A percentile compares a stretch with the other conserved stretches of the same genome.
These are phyloP conservation scores for Urochloa ruziziensis DNA, from an alignment of 176 grass and related monocot genomes.

Conservation along the genomic window DNA sequence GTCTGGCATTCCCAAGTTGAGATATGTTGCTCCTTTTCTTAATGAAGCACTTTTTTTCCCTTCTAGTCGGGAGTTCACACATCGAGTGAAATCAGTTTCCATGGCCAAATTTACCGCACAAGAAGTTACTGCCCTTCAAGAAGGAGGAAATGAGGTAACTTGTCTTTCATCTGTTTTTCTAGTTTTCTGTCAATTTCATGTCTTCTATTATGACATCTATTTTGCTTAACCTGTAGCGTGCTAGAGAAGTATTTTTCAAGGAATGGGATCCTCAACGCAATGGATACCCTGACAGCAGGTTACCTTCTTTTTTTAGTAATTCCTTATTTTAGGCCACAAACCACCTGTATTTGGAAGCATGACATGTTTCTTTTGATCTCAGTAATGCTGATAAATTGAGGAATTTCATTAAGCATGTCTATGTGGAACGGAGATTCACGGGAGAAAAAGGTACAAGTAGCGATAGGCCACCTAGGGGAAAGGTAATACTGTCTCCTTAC, in stretches of 20 bases:
- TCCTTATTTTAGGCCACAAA: constrained; percentile 3
- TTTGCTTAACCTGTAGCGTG: constrained; percentile 58
- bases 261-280: constrained; percentile 91
- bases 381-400: constrained; percentile 94
- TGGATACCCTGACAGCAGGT: constrained; percentile 91
- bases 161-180: constrained; percentile 4
- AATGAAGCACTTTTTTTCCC: constrained; percentile 11
- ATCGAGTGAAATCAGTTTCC: constrained; percentile 96
- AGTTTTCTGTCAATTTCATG: constrained; percentile 24
- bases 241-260: constrained; percentile 89
- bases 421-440: constrained; percentile 80
- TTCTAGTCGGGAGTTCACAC: constrained; percentile 86
- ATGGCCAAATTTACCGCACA: constrained; percentile 99
- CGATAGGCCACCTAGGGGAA: constrained; percentile 60
- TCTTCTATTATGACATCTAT: constrained; percentile 9
- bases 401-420: constrained; percentile 91
- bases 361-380: constrained; percentile 40
- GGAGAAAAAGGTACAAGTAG: constrained; percentile 65
- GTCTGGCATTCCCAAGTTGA: background rate
- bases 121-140: constrained; percentile 89
- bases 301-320: constrained; percentile 35
- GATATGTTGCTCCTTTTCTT: background rate
- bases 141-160: constrained; percentile 88
- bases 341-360: constrained; percentile 31
- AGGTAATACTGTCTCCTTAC: constrained; percentile 53